These are phyloP conservation scores for Physaria fendleri DNA, from an alignment of 345 rosid species.

Conservation along the genomic window DNA sequence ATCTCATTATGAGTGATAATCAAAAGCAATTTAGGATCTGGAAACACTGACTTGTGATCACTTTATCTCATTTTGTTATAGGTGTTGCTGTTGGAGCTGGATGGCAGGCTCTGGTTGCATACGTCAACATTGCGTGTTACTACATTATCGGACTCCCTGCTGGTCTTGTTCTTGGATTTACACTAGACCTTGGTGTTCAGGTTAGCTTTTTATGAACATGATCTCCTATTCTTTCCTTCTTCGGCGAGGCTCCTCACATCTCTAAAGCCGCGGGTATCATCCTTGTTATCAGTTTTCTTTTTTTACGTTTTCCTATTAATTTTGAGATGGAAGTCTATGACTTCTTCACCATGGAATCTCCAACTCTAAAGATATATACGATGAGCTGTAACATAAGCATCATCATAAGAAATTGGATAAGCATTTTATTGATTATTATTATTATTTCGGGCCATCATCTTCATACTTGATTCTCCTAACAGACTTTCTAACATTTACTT, in stretches of 20 bases:
- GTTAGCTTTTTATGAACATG: conserved; percentile 16
- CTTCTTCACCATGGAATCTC: too few relatives aligned
- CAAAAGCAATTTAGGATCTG: not conserved
- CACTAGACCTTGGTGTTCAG: conserved; percentile 56
- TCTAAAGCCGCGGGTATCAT: conserved; percentile 70
- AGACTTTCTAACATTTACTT: not conserved
- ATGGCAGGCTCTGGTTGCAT: conserved; percentile 84
- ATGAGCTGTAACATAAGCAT: too few relatives aligned
- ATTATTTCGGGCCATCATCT: too few relatives aligned
- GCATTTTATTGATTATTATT: too few relatives aligned
- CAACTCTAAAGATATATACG: too few relatives aligned
- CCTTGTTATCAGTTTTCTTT: too few relatives aligned
- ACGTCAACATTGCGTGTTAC: conserved; percentile 78
- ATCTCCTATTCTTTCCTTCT: conserved; percentile 55
- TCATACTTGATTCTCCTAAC: too few relatives aligned
- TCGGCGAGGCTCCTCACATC: conserved; percentile 71
- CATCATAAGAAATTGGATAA: too few relatives aligned
- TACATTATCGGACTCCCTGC: conserved; percentile 80
- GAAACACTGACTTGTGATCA: not conserved
- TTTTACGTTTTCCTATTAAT: not conserved
- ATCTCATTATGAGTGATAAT: not conserved
- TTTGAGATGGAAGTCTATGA: not conserved
- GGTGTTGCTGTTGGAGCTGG: conserved; percentile 99
- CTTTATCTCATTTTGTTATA: conserved; percentile 8
- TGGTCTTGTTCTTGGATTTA: conserved; percentile 80